Conservation (phyloP, 176 grass and related monocot genomes). For the Puya raimondii region DNA sequence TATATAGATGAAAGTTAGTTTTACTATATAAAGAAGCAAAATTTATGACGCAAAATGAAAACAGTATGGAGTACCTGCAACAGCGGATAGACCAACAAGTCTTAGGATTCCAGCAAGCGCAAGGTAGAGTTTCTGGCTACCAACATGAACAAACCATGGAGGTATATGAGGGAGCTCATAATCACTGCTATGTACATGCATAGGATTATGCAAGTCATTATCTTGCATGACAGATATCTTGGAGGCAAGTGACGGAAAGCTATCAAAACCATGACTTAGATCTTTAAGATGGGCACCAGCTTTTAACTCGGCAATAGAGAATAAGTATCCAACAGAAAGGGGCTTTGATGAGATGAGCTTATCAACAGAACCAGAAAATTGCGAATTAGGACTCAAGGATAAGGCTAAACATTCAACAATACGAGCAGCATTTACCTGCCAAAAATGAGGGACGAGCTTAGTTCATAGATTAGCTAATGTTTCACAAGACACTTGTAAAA, state of each 20-base stretch:
- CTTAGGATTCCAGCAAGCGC: conserved; percentile 77
- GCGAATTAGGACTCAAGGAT: conserved; percentile 69
- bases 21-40: neutral
- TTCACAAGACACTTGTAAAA: neutral
- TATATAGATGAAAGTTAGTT: neutral
- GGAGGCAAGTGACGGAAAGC: conserved; percentile 25
- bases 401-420: conserved; percentile 72
- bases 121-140: conserved; percentile 62
- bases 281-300: conserved; percentile 37
- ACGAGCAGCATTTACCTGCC: conserved; percentile 51
- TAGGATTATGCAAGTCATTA: conserved; percentile 23
- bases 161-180: conserved; percentile 73
- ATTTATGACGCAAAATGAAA: neutral
- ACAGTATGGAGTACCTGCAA: conserved; percentile 33
- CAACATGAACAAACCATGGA: conserved; percentile 66
- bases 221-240: conserved; percentile 61
- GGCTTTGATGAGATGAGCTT: conserved; percentile 70
- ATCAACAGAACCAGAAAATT: conserved; percentile 79
- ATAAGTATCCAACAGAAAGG: conserved; percentile 77
- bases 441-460: conserved; percentile 6
- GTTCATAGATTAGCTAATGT: neutral
- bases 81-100: conserved; percentile 67
- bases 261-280: conserved; percentile 26
- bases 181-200: conserved; percentile 19
- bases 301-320: conserved; percentile 89